Evolutionary conservation across 2,329 filamentous ascomycete species (phyloP).

Genomic region (Periglandula ipomoeae): DNA sequence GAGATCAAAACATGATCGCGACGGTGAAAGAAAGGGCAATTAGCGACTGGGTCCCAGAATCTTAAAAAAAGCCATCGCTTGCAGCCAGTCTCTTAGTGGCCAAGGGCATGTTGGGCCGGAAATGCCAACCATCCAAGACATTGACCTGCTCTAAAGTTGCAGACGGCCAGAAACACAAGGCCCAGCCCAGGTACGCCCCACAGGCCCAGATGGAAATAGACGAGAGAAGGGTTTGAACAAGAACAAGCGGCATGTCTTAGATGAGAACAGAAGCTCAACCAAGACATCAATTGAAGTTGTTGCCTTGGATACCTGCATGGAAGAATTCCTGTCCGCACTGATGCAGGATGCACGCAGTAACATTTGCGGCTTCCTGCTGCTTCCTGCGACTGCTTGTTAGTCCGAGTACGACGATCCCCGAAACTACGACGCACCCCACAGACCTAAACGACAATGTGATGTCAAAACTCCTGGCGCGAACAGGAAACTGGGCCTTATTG

Average conservation of each 20-base stretch:
- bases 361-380: neutral
- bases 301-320: neutral
- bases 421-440: neutral
- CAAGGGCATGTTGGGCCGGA: neutral
- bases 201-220: neutral
- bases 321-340: constrained; percentile 3
- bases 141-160: neutral
- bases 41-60: neutral
- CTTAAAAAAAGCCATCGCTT: neutral
- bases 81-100: neutral
- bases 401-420: neutral
- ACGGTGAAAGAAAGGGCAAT: neutral
- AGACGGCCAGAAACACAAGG: neutral
- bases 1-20: neutral
- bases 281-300: constrained; percentile 1
- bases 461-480: neutral
- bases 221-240: neutral
- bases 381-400: neutral
- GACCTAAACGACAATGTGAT: neutral
- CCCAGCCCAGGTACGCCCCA: neutral
- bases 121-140: constrained; percentile 1
- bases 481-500: neutral
- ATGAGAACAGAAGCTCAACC: constrained; percentile 1
- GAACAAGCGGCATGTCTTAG: constrained; percentile 1
- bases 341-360: neutral